Percentiles rank a stretch among this genome's conserved stretches.
These are phyloP conservation scores for Chenopodium formosanum DNA, from an alignment of 148 eudicot species.

Conservation along the genomic window DNA sequence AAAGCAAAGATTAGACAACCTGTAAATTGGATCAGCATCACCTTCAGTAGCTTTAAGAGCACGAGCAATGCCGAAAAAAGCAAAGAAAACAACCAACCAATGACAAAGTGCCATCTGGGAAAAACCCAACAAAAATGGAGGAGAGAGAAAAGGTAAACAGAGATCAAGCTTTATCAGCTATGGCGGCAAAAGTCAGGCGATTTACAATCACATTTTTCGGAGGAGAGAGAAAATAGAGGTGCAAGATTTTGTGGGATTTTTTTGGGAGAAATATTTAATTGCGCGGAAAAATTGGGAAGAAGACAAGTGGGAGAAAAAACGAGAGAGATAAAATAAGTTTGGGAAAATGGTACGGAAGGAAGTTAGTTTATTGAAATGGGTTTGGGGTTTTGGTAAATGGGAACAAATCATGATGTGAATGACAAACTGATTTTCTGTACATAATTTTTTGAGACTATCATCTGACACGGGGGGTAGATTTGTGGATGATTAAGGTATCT, in stretches of 20 bases:
- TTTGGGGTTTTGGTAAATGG: background rate
- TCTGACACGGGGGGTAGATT: background rate
- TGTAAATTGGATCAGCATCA: conserved; percentile 70
- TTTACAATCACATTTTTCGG: background rate
- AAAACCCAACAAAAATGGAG: background rate
- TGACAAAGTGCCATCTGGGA: conserved; percentile 36
- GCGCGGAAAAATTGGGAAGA: conserved; percentile 6
- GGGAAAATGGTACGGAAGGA: too few relatives aligned
- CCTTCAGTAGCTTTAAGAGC: conserved; percentile 50
- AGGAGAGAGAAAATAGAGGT: background rate
- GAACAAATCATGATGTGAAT: background rate
- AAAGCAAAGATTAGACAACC: conserved; percentile 28
- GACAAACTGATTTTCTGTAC: too few relatives aligned
- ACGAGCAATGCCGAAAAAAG: conserved; percentile 29
- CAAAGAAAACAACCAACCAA: conserved; percentile 24
- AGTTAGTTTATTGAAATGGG: too few relatives aligned
- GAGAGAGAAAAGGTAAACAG: background rate
- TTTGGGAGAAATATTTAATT: too few relatives aligned
- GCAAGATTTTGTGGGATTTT: background rate
- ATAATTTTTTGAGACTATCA: background rate
- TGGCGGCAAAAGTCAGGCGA: conserved; percentile 21
- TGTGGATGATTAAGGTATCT: background rate
- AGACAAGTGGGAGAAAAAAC: conserved; percentile 2
- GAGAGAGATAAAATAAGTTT: too few relatives aligned
- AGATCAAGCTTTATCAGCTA: background rate